phyloP scores from a whole-genome alignment of 225 moss, liverwort and hornwort genomes.

The Marchantia paleacea region DNA sequence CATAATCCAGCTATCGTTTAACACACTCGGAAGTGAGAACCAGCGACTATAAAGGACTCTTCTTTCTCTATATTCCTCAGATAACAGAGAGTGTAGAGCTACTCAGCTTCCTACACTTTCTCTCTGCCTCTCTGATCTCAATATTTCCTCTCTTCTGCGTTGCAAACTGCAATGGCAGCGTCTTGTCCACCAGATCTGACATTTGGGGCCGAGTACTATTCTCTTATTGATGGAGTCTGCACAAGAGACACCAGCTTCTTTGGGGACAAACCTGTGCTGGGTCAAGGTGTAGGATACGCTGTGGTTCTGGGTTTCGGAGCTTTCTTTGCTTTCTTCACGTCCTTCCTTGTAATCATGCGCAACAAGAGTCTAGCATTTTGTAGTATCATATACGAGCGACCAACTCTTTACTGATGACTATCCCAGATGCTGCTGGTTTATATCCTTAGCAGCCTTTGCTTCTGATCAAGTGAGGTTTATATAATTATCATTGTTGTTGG shows the following conservation, averaged over 20 bases:
- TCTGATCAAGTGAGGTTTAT: too few relatives aligned
- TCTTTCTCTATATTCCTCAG: not conserved
- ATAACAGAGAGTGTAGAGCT: conserved; percentile 14
- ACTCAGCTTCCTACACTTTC: not conserved
- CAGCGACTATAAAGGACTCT: too few relatives aligned
- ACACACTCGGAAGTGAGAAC: too few relatives aligned
- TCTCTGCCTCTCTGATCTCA: conserved; percentile 19
- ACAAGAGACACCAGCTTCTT: conserved; percentile 65
- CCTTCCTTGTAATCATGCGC: conserved; percentile 54
- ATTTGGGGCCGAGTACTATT: conserved; percentile 51
- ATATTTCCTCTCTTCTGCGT: conserved; percentile 6
- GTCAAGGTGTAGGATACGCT: conserved; percentile 68
- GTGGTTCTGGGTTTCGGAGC: conserved; percentile 92
- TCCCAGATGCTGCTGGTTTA: too few relatives aligned
- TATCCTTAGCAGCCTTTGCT: too few relatives aligned
- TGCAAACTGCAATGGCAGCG: conserved; percentile 32
- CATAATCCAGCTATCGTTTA: too few relatives aligned
- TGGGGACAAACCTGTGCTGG: conserved; percentile 46
- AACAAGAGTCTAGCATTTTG: too few relatives aligned
- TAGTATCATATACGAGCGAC: too few relatives aligned
- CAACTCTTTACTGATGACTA: too few relatives aligned
- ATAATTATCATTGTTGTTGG: too few relatives aligned
- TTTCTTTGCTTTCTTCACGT: conserved; percentile 81
- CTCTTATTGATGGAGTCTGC: conserved; percentile 44
- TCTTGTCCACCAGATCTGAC: conserved; percentile 48